Conservation (phyloP, 192 early-diverging fungal species). For the Polychytrium aggregatum region DNA sequence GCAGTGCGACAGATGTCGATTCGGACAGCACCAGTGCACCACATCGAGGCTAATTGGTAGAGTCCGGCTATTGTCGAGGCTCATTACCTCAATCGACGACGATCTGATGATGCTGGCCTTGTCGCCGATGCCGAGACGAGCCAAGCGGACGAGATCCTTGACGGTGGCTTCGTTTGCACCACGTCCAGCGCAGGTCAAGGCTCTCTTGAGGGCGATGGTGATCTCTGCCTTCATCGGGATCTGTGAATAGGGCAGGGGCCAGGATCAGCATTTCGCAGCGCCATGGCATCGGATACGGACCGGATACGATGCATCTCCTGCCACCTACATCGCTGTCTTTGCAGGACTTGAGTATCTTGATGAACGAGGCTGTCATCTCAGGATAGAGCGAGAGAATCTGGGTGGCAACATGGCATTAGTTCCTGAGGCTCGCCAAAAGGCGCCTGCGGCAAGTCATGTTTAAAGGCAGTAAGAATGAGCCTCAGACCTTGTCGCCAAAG, state of each 20-base stretch:
- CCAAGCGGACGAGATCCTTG: slow-evolving; percentile 61
- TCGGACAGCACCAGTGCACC: too few species aligned
- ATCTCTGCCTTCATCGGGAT: slow-evolving; percentile 56
- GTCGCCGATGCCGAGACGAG: slow-evolving; percentile 54
- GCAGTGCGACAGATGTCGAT: too few species aligned
- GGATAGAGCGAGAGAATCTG: slow-evolving; percentile 56
- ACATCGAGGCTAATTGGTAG: too few species aligned
- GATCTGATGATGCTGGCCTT: slow-evolving; percentile 58
- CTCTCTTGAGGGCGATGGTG: slow-evolving; percentile 44
- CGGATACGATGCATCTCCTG: not conserved
- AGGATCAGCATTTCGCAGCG: not conserved
- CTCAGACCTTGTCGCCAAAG: slow-evolving; percentile 53
- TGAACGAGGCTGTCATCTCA: slow-evolving; percentile 46
- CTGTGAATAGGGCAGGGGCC: not conserved
- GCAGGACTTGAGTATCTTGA: slow-evolving; percentile 55
- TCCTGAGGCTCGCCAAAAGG: not conserved
- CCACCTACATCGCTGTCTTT: slow-evolving; percentile 54
- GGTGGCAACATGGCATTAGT: not conserved
- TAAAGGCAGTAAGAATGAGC: too few species aligned
- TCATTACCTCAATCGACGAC: slow-evolving; percentile 58
- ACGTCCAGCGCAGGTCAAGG: slow-evolving; percentile 65
- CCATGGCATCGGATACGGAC: not conserved
- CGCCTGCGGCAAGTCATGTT: not conserved
- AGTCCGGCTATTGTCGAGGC: not conserved
- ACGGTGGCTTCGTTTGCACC: slow-evolving; percentile 52